Base-by-base conservation (phyloP, 495 filamentous ascomycete species). In the Penicillium simplicissimum region DNA sequence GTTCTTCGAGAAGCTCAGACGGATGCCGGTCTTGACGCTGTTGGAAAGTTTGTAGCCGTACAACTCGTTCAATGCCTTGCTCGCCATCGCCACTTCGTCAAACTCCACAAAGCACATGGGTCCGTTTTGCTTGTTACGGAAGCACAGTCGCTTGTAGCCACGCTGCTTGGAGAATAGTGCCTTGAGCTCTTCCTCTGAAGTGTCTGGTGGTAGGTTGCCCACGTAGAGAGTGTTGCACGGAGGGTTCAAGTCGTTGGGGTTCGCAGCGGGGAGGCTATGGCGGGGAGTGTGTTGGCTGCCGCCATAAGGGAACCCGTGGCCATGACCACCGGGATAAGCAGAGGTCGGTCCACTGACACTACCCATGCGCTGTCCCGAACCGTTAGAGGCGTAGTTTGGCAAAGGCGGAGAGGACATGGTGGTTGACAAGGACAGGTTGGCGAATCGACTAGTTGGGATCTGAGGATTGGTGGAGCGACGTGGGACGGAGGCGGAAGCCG, bases 41-140 rank as follows among this genome's bases (percentile, higher is more conserved):
- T 97, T 98, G 69, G 92, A 91, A 43, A 98, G 83, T 23, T 85
- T 86, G 56, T 90, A 87, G 0, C 95, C 95, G 65, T 98, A 98
- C 17, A 98, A 81, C 58, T 97, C 92, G 65, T 94, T 90, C 9
- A 98, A 81, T 0, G 94, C 89, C 71, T 96, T 96, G 58, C 95
- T 97, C 8, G 95, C 95, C 70, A 92, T 95, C 23, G 89, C 88
- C 43, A 97, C 86, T 70, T 98, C 93, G 66, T 98, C 95, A 70
- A 98, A 98, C 73, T 98, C 96, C 42, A 98, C 95, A 68, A 98
- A 98, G 69, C 95, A 98, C 96, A 98, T 98, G 13, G 96, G 95
- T 0, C 96, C 96, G 68, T 98, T 96, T 64, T 93, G 90, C 76
- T 98, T 98, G 54, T 94, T 96, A n/a, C 96, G 86, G 79, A 97